Conservation (phyloP, 73 alveolate species). For the Paramecium biaurelia region DNA sequence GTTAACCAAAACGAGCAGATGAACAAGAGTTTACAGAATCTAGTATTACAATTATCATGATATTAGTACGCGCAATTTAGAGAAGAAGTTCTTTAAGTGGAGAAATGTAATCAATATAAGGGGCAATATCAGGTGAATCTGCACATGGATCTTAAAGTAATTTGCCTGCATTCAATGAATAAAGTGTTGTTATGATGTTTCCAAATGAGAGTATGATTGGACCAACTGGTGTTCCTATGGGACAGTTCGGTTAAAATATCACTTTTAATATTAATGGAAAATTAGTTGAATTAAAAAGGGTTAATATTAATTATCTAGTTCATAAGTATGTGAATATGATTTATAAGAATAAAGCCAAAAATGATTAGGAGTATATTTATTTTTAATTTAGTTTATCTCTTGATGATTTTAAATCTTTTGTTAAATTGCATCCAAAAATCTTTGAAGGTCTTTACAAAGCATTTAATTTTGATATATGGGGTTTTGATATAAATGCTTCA, state of each 20-base stretch:
- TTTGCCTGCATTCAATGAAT: not conserved
- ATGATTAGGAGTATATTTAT: not conserved
- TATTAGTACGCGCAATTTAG: not conserved
- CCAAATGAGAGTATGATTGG: conserved; percentile 48
- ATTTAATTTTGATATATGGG: conserved; percentile 47
- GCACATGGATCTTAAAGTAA: not conserved
- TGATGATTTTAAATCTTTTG: conserved; percentile 5
- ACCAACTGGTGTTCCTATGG: conserved; percentile 40
- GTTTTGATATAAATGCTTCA: not conserved
- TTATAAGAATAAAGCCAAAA: not conserved
- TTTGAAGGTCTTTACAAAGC: conserved; percentile 43
- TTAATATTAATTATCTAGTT: conserved; percentile 5
- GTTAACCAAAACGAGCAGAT: not conserved
- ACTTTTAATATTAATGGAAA: conserved; percentile 30
- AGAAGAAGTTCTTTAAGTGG: conserved; percentile 14
- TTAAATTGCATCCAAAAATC: not conserved
- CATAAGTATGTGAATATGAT: conserved; percentile 41
- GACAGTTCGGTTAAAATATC: conserved; percentile 1
- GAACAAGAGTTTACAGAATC: conserved; percentile 28
- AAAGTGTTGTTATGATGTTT: conserved; percentile 46
- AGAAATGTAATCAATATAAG: not conserved
- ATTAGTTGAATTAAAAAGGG: conserved; percentile 34
- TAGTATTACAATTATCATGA: not conserved
- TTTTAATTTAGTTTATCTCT: not conserved
- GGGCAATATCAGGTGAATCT: not conserved